Conservation (phyloP, 108 stramenopile genomes). For the Nannochloropsis gaditana region DNA sequence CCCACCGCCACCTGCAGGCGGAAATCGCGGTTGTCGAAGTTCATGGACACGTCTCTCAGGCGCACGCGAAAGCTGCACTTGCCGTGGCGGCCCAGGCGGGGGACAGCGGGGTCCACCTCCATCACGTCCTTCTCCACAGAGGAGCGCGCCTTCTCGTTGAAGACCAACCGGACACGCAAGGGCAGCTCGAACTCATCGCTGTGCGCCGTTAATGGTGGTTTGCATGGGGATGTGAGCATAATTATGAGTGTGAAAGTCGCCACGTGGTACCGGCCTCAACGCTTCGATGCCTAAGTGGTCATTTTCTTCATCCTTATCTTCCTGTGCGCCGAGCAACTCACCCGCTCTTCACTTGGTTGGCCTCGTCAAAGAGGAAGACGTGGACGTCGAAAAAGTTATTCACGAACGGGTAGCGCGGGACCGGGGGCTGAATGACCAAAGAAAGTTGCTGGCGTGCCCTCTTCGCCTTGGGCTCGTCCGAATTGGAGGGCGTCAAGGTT, state of each 20-base stretch:
- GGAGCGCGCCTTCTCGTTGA: neutral
- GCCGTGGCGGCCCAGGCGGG: constrained; percentile 24
- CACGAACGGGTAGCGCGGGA: constrained; percentile 22
- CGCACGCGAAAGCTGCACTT: constrained; percentile 59
- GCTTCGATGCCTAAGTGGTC: neutral
- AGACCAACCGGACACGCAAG: neutral
- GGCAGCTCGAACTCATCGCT: constrained; percentile 1
- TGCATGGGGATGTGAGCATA: neutral
- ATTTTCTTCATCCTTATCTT: neutral
- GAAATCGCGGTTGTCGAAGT: constrained; percentile 61
- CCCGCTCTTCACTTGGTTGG: constrained; percentile 23
- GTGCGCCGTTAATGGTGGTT: neutral
- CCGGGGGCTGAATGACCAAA: neutral
- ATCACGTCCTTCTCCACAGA: neutral
- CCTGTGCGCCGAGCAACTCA: neutral
- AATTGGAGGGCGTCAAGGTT: neutral
- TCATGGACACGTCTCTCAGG: constrained; percentile 79
- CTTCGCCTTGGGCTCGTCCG: constrained; percentile 12
- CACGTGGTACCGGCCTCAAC: neutral
- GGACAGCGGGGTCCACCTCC: neutral
- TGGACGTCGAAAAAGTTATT: constrained; percentile 19
- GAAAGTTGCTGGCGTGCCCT: neutral
- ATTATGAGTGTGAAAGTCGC: neutral
- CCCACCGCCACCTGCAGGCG: neutral
- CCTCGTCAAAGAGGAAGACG: constrained; percentile 9